Percentiles rank a stretch among this genome's conserved stretches.
Conservation (phyloP, 805 yeast genomes). For the Schwanniomyces polymorphus region DNA sequence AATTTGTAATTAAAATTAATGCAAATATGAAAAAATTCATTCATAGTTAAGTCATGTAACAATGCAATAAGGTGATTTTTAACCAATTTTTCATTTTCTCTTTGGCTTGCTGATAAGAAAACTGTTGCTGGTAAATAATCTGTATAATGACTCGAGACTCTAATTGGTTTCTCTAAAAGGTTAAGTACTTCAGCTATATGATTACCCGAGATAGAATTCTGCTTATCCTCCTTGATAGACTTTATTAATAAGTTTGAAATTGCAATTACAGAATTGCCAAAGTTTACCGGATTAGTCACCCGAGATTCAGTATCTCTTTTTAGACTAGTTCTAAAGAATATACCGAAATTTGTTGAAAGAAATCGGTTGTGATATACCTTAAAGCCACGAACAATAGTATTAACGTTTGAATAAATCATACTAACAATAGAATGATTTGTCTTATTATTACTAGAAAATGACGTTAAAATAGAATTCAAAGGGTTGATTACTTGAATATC, state of each 20-base stretch:
- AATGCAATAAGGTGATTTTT: slow-evolving; percentile 47
- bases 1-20: slow-evolving; percentile 61
- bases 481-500: slow-evolving; percentile 14
- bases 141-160: slow-evolving; percentile 37
- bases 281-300: slow-evolving; percentile 55
- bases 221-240: slow-evolving; percentile 65
- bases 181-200: slow-evolving; percentile 59
- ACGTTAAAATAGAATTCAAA: slow-evolving; percentile 5
- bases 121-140: slow-evolving; percentile 45
- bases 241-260: slow-evolving; percentile 57
- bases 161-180: slow-evolving; percentile 58
- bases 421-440: not conserved
- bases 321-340: slow-evolving; percentile 36
- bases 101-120: slow-evolving; percentile 37
- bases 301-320: slow-evolving; percentile 60
- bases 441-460: not conserved
- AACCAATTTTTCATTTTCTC: slow-evolving; percentile 10
- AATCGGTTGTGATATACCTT: slow-evolving; percentile 21
- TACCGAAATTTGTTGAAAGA: slow-evolving; percentile 32
- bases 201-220: slow-evolving; percentile 50
- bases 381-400: slow-evolving; percentile 2
- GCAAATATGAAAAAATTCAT: slow-evolving; percentile 64
- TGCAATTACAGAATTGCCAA: slow-evolving; percentile 65
- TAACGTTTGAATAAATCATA: not conserved
- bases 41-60: slow-evolving; percentile 64